phyloP scores from a whole-genome alignment of 139 green algal genomes.

The Ettlia oleoabundans region DNA sequence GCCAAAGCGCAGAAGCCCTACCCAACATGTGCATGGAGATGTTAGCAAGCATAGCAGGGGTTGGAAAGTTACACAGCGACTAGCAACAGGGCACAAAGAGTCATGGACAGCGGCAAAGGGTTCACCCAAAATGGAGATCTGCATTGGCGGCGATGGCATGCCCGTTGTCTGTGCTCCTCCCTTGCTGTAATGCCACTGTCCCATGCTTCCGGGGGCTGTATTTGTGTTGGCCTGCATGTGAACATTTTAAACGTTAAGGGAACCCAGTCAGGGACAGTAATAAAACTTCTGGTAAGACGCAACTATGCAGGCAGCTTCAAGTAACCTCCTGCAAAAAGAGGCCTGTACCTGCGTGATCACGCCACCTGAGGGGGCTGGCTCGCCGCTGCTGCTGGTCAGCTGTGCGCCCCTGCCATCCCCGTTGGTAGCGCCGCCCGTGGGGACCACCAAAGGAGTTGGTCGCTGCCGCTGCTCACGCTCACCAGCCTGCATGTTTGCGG shows the following conservation, averaged over 20 bases:
- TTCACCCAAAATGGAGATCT: constrained; percentile 40
- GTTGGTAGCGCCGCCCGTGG: neutral
- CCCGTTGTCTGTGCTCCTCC: neutral
- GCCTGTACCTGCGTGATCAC: too few species aligned
- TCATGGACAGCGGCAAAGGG: too few species aligned
- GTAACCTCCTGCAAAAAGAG: too few species aligned
- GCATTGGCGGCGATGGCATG: constrained; percentile 7
- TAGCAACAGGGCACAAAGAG: neutral
- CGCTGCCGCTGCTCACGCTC: neutral
- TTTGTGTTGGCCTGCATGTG: too few species aligned
- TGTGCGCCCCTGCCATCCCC: neutral
- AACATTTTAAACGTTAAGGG: too few species aligned
- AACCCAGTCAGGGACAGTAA: too few species aligned
- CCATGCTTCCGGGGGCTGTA: too few species aligned
- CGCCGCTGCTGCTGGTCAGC: constrained; percentile 10
- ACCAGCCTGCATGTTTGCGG: neutral
- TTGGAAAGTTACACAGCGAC: neutral
- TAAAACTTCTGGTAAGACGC: too few species aligned
- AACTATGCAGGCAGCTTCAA: too few species aligned
- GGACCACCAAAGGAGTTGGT: too few species aligned
- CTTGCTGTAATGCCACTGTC: too few species aligned
- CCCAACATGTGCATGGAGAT: neutral
- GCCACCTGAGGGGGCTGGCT: neutral
- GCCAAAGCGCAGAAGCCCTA: too few species aligned
- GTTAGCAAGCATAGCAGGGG: neutral